Evolutionary conservation across 805 yeast species (phyloP).

Genomic region (Candida krabiensis): DNA sequence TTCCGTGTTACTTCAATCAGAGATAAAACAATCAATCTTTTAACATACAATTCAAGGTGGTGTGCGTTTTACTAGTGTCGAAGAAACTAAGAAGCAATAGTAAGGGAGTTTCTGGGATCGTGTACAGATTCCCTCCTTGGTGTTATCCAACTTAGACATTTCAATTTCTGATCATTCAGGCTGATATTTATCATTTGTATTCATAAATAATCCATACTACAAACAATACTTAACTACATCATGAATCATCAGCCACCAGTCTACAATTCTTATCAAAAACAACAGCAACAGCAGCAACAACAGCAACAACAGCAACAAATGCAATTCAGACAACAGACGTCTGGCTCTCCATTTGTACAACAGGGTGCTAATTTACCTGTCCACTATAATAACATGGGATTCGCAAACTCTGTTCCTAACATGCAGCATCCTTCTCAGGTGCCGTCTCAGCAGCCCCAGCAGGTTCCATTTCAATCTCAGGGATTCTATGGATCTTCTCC

Average conservation of each 20-base stretch:
- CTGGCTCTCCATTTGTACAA: conserved; percentile 5
- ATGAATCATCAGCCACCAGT: conserved; percentile 24
- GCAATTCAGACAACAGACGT: conserved; percentile 19
- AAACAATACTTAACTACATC: too few relatives aligned
- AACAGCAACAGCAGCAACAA: conserved; percentile 21
- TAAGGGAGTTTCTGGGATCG: too few relatives aligned
- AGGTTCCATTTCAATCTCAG: conserved; percentile 8
- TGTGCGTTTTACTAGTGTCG: conserved; percentile 4
- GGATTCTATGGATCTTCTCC: conserved; percentile 27
- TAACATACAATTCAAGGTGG: too few relatives aligned
- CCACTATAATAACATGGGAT: conserved; percentile 15
- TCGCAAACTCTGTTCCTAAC: conserved; percentile 23
- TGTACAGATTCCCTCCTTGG: too few relatives aligned
- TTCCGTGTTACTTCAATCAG: too few relatives aligned
- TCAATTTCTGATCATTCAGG: too few relatives aligned
- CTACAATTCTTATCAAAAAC: conserved; percentile 3
- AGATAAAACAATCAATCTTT: too few relatives aligned
- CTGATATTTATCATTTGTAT: too few relatives aligned
- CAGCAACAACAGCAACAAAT: conserved; percentile 35
- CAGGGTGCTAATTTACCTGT: conserved; percentile 12
- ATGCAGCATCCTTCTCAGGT: conserved; percentile 26
- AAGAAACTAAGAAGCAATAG: too few relatives aligned
- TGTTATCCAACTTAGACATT: too few relatives aligned
- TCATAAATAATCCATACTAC: too few relatives aligned
- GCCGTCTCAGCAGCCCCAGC: conserved; percentile 15